Evolutionary conservation across 306 rosid species (phyloP), one percentile per base, ranked within the genome.

Genomic region (Malus fusca): DNA sequence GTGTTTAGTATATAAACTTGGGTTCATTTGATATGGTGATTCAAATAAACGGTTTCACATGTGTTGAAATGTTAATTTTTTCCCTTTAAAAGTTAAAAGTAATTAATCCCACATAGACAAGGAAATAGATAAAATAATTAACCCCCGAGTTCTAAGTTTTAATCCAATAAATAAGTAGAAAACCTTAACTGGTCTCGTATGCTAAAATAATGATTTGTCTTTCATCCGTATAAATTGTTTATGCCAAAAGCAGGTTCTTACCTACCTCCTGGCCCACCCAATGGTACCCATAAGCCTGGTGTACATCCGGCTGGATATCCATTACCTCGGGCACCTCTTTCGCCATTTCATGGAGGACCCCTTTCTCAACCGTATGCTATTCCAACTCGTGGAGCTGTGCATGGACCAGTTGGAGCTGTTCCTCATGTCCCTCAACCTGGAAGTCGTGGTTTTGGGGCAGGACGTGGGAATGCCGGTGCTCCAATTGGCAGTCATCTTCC

Each of bases 341-440:
- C 91, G 63, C 90, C 90, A 66, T 96, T 90, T 77, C 98, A 89
- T 73, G 96, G 93, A 56, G 93, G 96, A 72, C 91, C 96, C 25
- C 91, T 91, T n/a, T 92, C 97, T 74, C 99, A 96, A 78, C 98
- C 99, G n/a, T 96, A 96, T 87, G 92, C 98, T 76, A 96, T 96
- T 81, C 99, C 99, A 70, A 86, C 97, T 69, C 99, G 99, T 74
- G 98, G 94, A 76, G 96, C 91, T 56, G 94, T 90, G 42, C 99
- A 96, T 82, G 99, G 99, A 68, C 97, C 99, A 35, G 96, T 96
- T 58, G 99, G 99, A 85, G 96, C 98, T 74, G 97, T 92, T 86
- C 96, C 99, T 88, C 99, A 96, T 82, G 96, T 90, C 35, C 97
- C 99, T 75, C 84, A 92, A 67, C 92, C 93, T 69, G 99, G 98